Evolutionary conservation across 345 rosid species (phyloP).

Genomic region (Euphorbia lathyris): DNA sequence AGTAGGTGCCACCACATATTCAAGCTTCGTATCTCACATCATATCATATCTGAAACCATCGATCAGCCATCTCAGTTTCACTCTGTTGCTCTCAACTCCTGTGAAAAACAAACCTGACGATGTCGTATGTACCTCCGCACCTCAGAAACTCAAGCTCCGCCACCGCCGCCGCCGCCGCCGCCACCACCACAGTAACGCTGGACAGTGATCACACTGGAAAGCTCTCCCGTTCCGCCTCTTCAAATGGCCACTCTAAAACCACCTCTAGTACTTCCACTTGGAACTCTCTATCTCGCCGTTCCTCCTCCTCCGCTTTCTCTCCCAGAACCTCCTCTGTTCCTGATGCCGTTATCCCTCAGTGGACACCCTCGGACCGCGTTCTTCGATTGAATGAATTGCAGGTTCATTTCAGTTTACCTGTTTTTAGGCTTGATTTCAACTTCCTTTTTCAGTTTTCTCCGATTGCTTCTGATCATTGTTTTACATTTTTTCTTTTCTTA

Average conservation of each 20-base stretch:
- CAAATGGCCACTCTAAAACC: slow-evolving; percentile 1
- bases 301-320: not conserved
- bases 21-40: not conserved
- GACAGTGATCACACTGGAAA: slow-evolving; percentile 11
- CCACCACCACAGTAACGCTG: slow-evolving; percentile 15
- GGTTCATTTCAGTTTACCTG: slow-evolving; percentile 7
- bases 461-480: not conserved
- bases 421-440: not conserved
- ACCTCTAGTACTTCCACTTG: slow-evolving; percentile 11
- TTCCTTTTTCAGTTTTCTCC: not conserved
- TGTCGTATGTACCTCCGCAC: slow-evolving; percentile 44
- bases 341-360: slow-evolving; percentile 26
- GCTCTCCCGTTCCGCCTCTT: slow-evolving; percentile 14
- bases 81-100: not conserved
- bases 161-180: slow-evolving; percentile 1
- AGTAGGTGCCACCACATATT: not conserved
- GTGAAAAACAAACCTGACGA: slow-evolving; percentile 5
- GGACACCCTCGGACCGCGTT: slow-evolving; percentile 44
- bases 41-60: not conserved
- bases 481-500: not conserved
- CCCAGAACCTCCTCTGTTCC: slow-evolving; percentile 21
- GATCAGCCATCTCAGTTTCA: not conserved
- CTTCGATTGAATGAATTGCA: slow-evolving; percentile 30
- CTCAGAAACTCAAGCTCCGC: slow-evolving; percentile 23
- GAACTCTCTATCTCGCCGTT: slow-evolving; percentile 16